phyloP scores from a whole-genome alignment of 768 basidiomycete species.

The Dacryopinax primogenitus region DNA sequence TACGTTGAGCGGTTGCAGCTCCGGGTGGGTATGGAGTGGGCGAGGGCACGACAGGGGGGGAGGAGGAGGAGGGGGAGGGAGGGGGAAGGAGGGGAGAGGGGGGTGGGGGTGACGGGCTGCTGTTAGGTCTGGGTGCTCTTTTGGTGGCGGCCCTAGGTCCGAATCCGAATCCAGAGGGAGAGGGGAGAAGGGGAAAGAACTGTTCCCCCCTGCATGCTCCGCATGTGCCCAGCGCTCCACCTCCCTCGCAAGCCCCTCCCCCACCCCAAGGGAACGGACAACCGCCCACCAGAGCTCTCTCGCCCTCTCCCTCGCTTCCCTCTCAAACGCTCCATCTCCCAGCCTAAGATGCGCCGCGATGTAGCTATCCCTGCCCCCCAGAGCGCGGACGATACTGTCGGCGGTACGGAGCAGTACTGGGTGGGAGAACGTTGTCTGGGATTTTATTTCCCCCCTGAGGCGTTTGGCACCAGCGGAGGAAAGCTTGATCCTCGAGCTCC shows the following conservation, averaged over 20 bases:
- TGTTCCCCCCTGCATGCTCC: neutral
- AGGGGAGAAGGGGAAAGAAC: conserved; percentile 11
- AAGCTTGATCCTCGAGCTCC: conserved; percentile 53
- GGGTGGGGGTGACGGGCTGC: conserved; percentile 24
- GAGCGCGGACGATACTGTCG: conserved; percentile 31
- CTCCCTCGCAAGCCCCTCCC: conserved; percentile 27
- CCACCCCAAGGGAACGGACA: conserved; percentile 38
- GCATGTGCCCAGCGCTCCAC: conserved; percentile 22
- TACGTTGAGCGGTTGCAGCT: conserved; percentile 36
- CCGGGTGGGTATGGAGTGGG: conserved; percentile 26
- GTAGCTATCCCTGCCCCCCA: conserved; percentile 36
- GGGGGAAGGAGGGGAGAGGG: conserved; percentile 18
- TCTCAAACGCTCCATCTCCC: conserved; percentile 51
- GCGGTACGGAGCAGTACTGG: conserved; percentile 35
- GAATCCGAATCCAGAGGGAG: conserved; percentile 18
- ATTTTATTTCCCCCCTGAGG: conserved; percentile 39
- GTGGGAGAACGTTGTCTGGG: conserved; percentile 46
- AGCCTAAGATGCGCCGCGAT: conserved; percentile 55
- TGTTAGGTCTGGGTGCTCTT: conserved; percentile 18
- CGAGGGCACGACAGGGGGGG: conserved; percentile 30
- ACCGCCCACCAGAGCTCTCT: conserved; percentile 46
- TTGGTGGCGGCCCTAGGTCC: conserved; percentile 21
- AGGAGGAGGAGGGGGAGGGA: conserved; percentile 15
- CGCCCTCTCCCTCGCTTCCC: conserved; percentile 32
- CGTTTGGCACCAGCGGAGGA: conserved; percentile 30